Evolutionary conservation across 2,329 filamentous ascomycete genomes (phyloP), one percentile per base, ranked within the genome.

Genomic region (Pleoardoris graminearum): DNA sequence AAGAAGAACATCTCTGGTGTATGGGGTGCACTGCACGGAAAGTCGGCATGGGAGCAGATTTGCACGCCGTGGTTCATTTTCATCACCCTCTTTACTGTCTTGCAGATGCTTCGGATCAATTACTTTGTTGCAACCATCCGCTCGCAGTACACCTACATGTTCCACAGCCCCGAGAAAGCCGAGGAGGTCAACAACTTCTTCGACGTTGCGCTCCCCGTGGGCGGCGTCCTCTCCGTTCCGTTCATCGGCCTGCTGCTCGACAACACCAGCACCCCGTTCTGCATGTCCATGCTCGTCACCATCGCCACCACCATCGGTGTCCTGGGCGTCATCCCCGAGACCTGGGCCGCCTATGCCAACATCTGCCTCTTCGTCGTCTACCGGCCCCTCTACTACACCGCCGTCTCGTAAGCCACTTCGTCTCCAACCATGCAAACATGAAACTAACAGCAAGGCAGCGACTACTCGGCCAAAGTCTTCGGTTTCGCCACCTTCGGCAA

Each of bases 81-180:
- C 45, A 90, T 96, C 63, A 89, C 89, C 10, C 73, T 91, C 11
- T 94, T 96, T 73, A 96, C 90, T 1, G 74, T 81, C 29, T 59
- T 82, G 1, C 79, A 82, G 67, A 84, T 81, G 76, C 87, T 96
- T 57, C 82, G 78, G 8, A 96, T 96, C 79, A 96, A 96, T 76
- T 96, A 92, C 77, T 96, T 96, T 65, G 90, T 96, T 42, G 91
- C 91, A 1, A 96, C 91, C 2, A 87, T 96, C 57, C 84, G 89
- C 1, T 81, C 87, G 1, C 91, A 97, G 71, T 96, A 96, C 74
- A 82, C 85, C 38, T 87, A 86, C 62, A 82, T 97, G 7, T 83
- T 96, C 14, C 79, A 79, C 39, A 84, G 84, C 10, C 77, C 79
- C 53, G 71, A 77, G 1, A 79, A 81, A 51, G 89, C 91, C 0